Evolutionary conservation across 345 rosid species (phyloP).

Genomic region (rapeseed (Brassica napus)): Da-Ae NC_063448.1:15742001-15742500

Average conservation of each 20-base stretch:
- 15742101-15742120: neutral
- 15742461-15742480: constrained; percentile 71
- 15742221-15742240: neutral
- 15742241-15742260: constrained; percentile 15
- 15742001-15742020: constrained; percentile 10
- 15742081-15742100: constrained; percentile 2
- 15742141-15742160: neutral
- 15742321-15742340: constrained; percentile 48
- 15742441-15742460: constrained; percentile 75
- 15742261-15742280: neutral
- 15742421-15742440: constrained; percentile 66
- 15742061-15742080: constrained; percentile 9
- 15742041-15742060: constrained; percentile 30
- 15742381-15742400: constrained; percentile 53
- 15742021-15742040: constrained; percentile 15
- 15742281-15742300: constrained; percentile 10
- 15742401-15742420: constrained; percentile 77
- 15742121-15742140: constrained; percentile 1
- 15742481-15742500: constrained; percentile 57
- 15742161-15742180: neutral
- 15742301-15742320: constrained; percentile 25
- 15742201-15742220: neutral
- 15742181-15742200: neutral
- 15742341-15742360: constrained; percentile 61
- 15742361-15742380: constrained; percentile 40